phyloP scores from a whole-genome alignment of 768 basidiomycete genomes.

The Mycena vitilis region DNA sequence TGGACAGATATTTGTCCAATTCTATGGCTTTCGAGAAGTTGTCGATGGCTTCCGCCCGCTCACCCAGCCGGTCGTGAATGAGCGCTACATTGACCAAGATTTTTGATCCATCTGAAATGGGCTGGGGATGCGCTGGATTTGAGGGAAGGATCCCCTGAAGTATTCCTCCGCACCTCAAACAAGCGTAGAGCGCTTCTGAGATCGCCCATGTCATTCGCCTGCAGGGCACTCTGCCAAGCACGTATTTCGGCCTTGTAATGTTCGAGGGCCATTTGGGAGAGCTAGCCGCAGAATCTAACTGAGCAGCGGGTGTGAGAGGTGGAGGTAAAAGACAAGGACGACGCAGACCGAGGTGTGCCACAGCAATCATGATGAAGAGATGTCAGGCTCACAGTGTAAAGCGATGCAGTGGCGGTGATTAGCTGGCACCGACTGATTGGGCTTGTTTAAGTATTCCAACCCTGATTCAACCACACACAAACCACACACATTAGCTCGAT shows the following conservation, averaged over 20 bases:
- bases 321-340: constrained; percentile 10
- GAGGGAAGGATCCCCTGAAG: too few species aligned
- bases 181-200: constrained; percentile 30
- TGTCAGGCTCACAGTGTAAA: neutral
- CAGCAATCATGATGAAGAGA: constrained; percentile 23
- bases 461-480: neutral
- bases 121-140: constrained; percentile 12
- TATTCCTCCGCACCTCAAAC: constrained; percentile 33
- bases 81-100: constrained; percentile 77
- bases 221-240: constrained; percentile 34
- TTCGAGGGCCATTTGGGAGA: constrained; percentile 25
- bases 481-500: neutral
- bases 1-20: constrained; percentile 73
- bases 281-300: neutral
- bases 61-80: constrained; percentile 73
- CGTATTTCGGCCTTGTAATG: constrained; percentile 29
- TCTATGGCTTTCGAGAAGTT: constrained; percentile 65
- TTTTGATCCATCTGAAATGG: constrained; percentile 50
- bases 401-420: constrained; percentile 16
- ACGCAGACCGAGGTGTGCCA: constrained; percentile 11
- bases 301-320: neutral
- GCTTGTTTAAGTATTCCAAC: neutral
- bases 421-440: neutral
- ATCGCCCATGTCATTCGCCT: constrained; percentile 31
- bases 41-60: constrained; percentile 68